phyloP scores from a whole-genome alignment of 1,139 yeast genomes.

The Arxiozyma slooffiae region DNA sequence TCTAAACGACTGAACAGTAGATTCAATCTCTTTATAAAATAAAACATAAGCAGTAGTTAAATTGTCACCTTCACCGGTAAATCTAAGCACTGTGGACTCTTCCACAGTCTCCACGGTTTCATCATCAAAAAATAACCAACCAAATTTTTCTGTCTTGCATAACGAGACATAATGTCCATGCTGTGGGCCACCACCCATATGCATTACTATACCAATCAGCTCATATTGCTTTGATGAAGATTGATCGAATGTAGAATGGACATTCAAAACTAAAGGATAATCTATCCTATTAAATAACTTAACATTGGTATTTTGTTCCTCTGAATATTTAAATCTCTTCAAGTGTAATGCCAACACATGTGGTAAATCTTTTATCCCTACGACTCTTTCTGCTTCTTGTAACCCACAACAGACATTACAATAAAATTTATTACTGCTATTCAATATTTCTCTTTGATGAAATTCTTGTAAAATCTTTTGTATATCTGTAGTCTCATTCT shows the following conservation, averaged over 20 bases:
- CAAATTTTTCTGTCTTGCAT: conserved; percentile 66
- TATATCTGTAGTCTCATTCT: conserved; percentile 57
- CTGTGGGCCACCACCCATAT: conserved; percentile 95
- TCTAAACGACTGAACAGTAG: not conserved
- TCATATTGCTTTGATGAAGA: conserved; percentile 53
- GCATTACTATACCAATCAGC: conserved; percentile 77
- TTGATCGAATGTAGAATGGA: conserved; percentile 61
- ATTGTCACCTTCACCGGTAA: conserved; percentile 82
- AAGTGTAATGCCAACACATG: conserved; percentile 72
- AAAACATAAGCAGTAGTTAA: conserved; percentile 85
- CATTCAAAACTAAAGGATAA: conserved; percentile 65
- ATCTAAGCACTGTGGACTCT: conserved; percentile 71
- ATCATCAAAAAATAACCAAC: conserved; percentile 92
- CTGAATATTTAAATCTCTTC: conserved; percentile 86
- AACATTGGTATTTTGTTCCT: conserved; percentile 67
- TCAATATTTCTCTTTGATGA: conserved; percentile 74
- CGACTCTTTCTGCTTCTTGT: conserved; percentile 89
- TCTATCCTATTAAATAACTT: conserved; percentile 78
- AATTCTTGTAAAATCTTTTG: conserved; percentile 70
- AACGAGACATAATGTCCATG: conserved; percentile 92
- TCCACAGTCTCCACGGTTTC: conserved; percentile 87
- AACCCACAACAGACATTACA: conserved; percentile 85
- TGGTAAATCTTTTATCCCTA: conserved; percentile 72
- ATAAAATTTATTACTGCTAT: conserved; percentile 82
- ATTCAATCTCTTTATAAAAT: conserved; percentile 46